Base-by-base conservation (phyloP, 129 eudicot species). In the Arctium minus region DNA sequence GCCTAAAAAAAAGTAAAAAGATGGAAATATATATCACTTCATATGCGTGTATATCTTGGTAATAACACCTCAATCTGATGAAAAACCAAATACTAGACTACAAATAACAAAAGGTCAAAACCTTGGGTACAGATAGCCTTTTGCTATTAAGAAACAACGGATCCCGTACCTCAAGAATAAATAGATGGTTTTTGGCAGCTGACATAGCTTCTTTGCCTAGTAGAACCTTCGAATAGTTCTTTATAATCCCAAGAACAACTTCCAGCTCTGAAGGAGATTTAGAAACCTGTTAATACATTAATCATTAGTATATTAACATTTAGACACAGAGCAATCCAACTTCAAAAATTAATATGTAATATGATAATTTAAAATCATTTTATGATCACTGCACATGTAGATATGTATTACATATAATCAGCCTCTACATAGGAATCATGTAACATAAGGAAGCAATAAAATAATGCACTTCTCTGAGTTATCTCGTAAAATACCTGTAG, bases 221-320 rank as follows among this genome's bases (percentile, higher is more conserved):
- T 36, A 82, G 82, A 67, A 82, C 88, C 91, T 89, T 96, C 17
- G 93, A 91, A 86, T 82, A 86, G 88, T 85, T 90, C 83, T 88
- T 93, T 82, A 96, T 85, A 75, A 91, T 88, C 65, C 97, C 92
- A 81, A 96, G 92, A 85, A 89, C 88, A 60, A 93, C 88, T 86
- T 96, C 99, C 88, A 93, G 80, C 65, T 96, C 99, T 74, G 99
- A 96, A 22, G 99, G 95, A 65, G 93, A 85, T 85, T 91, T 96
- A 80, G 99, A 93, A 78, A 90, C 99, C 99, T 96, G 84, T 84
- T 35, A 15, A 79, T 32, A 84, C 70, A 75, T 67, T 77, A 60
- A 60, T 37, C 50, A 62, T 35, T 77, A 70, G 72, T 60, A 36
- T 56, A 77, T 77, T 33, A 1, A 33, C 36, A 33, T 77, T 40